Evolutionary conservation across 768 basidiomycete genomes (phyloP).

Genomic region (Tremella fuciformis): DNA sequence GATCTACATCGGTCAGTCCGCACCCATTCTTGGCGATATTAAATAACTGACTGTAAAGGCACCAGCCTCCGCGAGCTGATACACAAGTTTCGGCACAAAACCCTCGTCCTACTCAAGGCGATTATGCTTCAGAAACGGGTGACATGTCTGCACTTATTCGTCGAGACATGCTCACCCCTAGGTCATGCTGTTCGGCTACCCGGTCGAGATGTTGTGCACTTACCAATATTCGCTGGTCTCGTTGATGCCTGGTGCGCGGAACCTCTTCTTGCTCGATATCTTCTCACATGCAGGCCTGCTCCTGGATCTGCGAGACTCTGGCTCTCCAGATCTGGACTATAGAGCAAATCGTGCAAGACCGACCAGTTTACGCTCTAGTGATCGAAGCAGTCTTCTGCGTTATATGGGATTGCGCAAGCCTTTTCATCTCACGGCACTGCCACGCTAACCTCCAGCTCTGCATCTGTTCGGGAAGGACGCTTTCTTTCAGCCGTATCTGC

Average conservation of each 20-base stretch:
- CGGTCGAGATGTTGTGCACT: slow-evolving; percentile 91
- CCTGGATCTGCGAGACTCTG: slow-evolving; percentile 85
- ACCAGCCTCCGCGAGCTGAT: slow-evolving; percentile 74
- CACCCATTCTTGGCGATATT: slow-evolving; percentile 53
- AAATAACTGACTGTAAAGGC: slow-evolving; percentile 56
- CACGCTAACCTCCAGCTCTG: slow-evolving; percentile 22
- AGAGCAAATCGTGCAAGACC: slow-evolving; percentile 66
- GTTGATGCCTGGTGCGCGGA: slow-evolving; percentile 71
- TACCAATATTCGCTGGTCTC: slow-evolving; percentile 97
- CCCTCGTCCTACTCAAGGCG: slow-evolving; percentile 88
- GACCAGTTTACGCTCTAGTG: slow-evolving; percentile 78
- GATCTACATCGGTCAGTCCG: slow-evolving; percentile 81
- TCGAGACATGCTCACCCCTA: slow-evolving; percentile 45
- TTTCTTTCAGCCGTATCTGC: slow-evolving; percentile 97
- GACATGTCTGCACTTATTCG: slow-evolving; percentile 17
- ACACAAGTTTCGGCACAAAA: slow-evolving; percentile 87
- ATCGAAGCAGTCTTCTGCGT: slow-evolving; percentile 82
- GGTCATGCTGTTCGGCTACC: slow-evolving; percentile 97
- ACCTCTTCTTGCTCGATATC: not conserved
- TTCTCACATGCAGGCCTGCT: slow-evolving; percentile 63
- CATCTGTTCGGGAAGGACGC: slow-evolving; percentile 61
- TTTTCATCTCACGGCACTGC: not conserved
- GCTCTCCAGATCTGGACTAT: slow-evolving; percentile 71
- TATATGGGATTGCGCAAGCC: slow-evolving; percentile 83
- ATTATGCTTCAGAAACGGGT: slow-evolving; percentile 91